phyloP scores from a whole-genome alignment of 2,329 filamentous ascomycete genomes.

The Graphilbum ipis-grandicollis region DNA sequence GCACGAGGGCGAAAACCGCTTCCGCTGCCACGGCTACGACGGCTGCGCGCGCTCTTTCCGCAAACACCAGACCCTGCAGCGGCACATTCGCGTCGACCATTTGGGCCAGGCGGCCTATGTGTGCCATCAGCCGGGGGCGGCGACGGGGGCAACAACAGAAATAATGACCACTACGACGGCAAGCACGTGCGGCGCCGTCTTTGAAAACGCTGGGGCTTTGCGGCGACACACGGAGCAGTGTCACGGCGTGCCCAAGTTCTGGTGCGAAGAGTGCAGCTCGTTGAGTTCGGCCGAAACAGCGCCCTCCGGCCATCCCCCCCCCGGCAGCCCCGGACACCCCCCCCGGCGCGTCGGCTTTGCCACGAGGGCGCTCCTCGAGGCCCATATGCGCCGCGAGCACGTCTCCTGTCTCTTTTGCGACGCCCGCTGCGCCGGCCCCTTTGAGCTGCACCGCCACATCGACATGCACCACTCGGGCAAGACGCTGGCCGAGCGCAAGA shows the following conservation, averaged over 20 bases:
- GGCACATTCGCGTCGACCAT: slow-evolving; percentile 66
- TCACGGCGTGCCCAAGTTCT: slow-evolving; percentile 55
- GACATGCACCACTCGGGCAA: slow-evolving; percentile 57
- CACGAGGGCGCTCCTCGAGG: slow-evolving; percentile 52
- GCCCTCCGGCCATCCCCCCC: too few relatives aligned
- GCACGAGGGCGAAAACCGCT: slow-evolving; percentile 62
- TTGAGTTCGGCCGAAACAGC: too few relatives aligned
- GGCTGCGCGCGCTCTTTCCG: slow-evolving; percentile 66
- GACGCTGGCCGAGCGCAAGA: slow-evolving; percentile 44
- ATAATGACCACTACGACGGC: too few relatives aligned
- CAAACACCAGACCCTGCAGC: slow-evolving; percentile 71
- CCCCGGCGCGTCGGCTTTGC: slow-evolving; percentile 41
- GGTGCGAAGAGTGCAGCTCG: slow-evolving; percentile 59
- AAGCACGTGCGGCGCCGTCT: slow-evolving; percentile 43
- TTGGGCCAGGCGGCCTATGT: slow-evolving; percentile 52
- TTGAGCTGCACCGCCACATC: slow-evolving; percentile 57
- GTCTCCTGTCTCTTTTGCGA: slow-evolving; percentile 61
- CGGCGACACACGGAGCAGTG: slow-evolving; percentile 52
- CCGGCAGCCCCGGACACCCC: too few relatives aligned
- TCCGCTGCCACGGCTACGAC: slow-evolving; percentile 51
- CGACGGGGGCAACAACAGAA: neutral
- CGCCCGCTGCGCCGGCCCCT: slow-evolving; percentile 45
- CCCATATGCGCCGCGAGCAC: slow-evolving; percentile 59
- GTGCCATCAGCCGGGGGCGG: slow-evolving; percentile 34
- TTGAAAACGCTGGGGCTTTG: slow-evolving; percentile 55